Conservation (phyloP, 805 yeast species). For the Sugiyamaella valdiviana region DNA sequence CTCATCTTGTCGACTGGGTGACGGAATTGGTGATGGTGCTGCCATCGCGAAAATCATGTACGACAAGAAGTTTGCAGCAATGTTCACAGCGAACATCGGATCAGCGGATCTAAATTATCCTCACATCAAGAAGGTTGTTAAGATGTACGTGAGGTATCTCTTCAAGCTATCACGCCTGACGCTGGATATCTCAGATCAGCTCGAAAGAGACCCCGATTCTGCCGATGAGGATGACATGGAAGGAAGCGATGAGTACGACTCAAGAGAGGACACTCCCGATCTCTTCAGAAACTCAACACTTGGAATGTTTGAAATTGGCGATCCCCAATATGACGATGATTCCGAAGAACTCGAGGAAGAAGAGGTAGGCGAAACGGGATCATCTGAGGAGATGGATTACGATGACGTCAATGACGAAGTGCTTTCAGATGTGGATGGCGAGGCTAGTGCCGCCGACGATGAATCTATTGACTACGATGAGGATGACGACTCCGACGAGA, state of each 20-base stretch:
- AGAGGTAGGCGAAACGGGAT: constrained; percentile 23
- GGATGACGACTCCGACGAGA: constrained; percentile 33
- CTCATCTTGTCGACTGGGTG: constrained; percentile 9
- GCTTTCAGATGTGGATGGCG: constrained; percentile 23
- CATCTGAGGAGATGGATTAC: constrained; percentile 19
- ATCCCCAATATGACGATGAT: constrained; percentile 58
- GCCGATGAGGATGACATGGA: constrained; percentile 32
- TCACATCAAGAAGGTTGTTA: constrained; percentile 52
- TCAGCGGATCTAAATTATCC: constrained; percentile 72
- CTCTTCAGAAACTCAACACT: constrained; percentile 80
- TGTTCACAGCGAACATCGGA: constrained; percentile 55
- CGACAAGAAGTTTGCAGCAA: constrained; percentile 48
- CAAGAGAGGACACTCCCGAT: constrained; percentile 70
- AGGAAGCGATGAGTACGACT: constrained; percentile 46
- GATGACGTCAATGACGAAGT: constrained; percentile 24
- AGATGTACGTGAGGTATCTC: constrained; percentile 53
- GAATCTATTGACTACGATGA: constrained; percentile 18
- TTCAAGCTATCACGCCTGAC: constrained; percentile 42
- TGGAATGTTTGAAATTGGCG: constrained; percentile 88
- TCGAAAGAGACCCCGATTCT: constrained; percentile 29
- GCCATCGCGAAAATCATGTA: constrained; percentile 59
- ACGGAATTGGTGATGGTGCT: constrained; percentile 43
- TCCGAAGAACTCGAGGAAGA: constrained; percentile 44
- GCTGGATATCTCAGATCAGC: constrained; percentile 26
- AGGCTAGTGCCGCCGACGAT: constrained; percentile 16